Evolutionary conservation across 2,329 filamentous ascomycete species (phyloP).

Genomic region (Teratosphaeria zuluensis): DNA sequence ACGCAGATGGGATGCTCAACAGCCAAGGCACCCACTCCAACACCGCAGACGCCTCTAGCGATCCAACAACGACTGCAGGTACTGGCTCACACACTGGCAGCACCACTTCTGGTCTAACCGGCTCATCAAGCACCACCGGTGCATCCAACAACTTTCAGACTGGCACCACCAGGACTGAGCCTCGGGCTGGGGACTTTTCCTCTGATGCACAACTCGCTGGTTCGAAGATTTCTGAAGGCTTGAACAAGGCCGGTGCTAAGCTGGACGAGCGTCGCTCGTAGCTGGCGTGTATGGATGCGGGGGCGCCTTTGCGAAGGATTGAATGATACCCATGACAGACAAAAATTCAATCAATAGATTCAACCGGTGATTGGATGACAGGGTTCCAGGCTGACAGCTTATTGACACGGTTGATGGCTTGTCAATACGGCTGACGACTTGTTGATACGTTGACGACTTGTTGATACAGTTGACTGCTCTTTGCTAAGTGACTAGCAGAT

Average conservation of each 20-base stretch:
- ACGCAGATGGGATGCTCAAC: conserved; percentile 16
- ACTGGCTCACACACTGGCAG: not conserved
- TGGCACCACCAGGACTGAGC: not conserved
- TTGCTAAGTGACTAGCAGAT: too few species aligned
- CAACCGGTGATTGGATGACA: too few species aligned
- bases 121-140: not conserved
- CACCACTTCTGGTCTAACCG: not conserved
- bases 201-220: not conserved
- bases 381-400: too few species aligned
- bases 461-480: too few species aligned
- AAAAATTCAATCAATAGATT: too few species aligned
- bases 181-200: not conserved
- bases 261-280: not conserved
- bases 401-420: too few species aligned
- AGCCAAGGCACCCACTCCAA: conserved; percentile 6
- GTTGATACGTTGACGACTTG: too few species aligned
- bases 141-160: not conserved
- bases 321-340: not conserved
- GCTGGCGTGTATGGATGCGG: not conserved
- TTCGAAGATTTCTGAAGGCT: not conserved
- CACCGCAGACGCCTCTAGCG: not conserved
- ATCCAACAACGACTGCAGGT: not conserved
- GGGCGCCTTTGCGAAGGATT: not conserved
- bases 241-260: not conserved
- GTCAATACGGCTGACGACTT: too few species aligned